Evolutionary conservation across 2,329 filamentous ascomycete species (phyloP).

Genomic region (Neurospora sp.): DNA sequence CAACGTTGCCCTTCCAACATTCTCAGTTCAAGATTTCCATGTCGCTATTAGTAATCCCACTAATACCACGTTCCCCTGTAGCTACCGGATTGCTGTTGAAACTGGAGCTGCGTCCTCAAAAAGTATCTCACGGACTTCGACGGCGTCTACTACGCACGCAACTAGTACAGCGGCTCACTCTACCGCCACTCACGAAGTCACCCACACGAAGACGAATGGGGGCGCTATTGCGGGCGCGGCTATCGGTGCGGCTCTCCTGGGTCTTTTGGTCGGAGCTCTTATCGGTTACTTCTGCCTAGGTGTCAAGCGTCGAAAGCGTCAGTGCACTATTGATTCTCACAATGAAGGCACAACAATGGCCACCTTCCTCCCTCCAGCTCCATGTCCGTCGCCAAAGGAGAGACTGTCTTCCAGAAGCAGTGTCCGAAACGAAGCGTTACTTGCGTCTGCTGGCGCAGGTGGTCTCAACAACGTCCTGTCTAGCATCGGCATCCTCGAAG

Average conservation of each 20-base stretch:
- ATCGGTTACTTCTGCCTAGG: not conserved
- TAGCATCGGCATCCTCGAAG: slow-evolving; percentile 1
- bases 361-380: not conserved
- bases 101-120: not conserved
- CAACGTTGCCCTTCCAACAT: too few relatives aligned
- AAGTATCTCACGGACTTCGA: not conserved
- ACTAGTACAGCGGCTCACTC: not conserved
- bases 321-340: not conserved
- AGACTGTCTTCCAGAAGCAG: not conserved
- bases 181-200: not conserved
- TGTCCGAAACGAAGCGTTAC: not conserved
- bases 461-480: not conserved
- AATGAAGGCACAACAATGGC: not conserved
- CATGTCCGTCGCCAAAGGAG: not conserved
- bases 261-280: not conserved
- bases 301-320: not conserved
- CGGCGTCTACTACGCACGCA: not conserved
- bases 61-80: not conserved
- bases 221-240: not conserved
- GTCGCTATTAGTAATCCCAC: too few relatives aligned
- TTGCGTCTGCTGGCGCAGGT: not conserved
- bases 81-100: not conserved
- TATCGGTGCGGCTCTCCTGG: not conserved
- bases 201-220: not conserved
- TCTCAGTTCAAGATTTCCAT: too few relatives aligned